phyloP scores from a whole-genome alignment of 1,284 basidiomycete species.

The Chalciporus sp. region DNA sequence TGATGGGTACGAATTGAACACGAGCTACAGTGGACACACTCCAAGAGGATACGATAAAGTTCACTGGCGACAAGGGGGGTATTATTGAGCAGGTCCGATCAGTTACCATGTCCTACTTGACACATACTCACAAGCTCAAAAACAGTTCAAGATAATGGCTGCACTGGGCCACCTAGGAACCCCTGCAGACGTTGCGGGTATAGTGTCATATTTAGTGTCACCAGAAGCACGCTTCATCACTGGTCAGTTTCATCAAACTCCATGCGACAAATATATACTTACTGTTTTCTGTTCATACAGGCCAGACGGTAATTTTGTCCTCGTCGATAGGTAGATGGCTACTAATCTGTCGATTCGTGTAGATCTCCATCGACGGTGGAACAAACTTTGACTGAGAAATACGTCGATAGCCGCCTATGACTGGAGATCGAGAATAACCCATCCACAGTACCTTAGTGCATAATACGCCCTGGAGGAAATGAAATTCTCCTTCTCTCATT shows the following conservation, averaged over 20 bases:
- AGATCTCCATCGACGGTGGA: slow-evolving; percentile 32
- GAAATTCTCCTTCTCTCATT: no score
- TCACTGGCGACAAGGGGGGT: slow-evolving; percentile 18
- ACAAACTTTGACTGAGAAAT: slow-evolving; percentile 26
- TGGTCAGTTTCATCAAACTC: slow-evolving; percentile 24
- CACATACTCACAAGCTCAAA: slow-evolving; percentile 5
- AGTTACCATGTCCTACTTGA: not conserved
- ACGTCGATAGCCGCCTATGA: not conserved
- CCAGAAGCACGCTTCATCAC: slow-evolving; percentile 40
- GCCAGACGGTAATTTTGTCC: slow-evolving; percentile 29
- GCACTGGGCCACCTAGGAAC: slow-evolving; percentile 31
- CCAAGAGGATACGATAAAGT: slow-evolving; percentile 17
- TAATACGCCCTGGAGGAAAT: no score
- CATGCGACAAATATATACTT: not conserved
- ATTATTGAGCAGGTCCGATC: slow-evolving; percentile 15
- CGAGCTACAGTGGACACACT: slow-evolving; percentile 16
- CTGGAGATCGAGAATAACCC: no score
- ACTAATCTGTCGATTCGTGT: not conserved
- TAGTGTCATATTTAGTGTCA: slow-evolving; percentile 41
- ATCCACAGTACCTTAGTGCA: no score
- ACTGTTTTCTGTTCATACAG: slow-evolving; percentile 10
- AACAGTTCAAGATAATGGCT: slow-evolving; percentile 16
- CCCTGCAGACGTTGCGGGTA: slow-evolving; percentile 36
- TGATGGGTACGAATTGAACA: not conserved
- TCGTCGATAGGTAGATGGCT: not conserved